Evolutionary conservation across 1,284 basidiomycete species (phyloP).

Genomic region (Neolentinus lepideus): DNA sequence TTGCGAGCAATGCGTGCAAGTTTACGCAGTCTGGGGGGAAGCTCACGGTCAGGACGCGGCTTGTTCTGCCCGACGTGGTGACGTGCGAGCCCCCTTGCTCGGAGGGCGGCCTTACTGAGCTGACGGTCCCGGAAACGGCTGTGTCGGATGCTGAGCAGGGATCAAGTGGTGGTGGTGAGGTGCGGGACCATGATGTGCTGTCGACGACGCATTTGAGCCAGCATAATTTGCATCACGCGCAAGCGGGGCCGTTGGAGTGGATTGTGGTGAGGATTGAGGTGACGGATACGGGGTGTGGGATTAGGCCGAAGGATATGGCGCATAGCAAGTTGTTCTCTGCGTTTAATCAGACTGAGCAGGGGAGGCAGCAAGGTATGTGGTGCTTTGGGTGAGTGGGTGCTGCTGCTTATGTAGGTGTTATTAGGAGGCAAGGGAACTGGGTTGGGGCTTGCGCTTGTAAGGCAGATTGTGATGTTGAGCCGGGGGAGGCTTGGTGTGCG

Average conservation of each 20-base stretch:
- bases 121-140: background rate
- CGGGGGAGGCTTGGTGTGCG: slow-evolving; percentile 74
- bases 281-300: slow-evolving; percentile 75
- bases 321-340: slow-evolving; percentile 71
- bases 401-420: background rate
- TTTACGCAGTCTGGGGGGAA: slow-evolving; percentile 75
- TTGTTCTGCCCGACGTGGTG: slow-evolving; percentile 40
- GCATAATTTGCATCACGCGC: slow-evolving; percentile 38
- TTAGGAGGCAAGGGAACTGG: slow-evolving; percentile 78
- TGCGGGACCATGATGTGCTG: slow-evolving; percentile 21
- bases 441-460: slow-evolving; percentile 82
- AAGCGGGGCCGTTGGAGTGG: slow-evolving; percentile 34
- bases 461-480: slow-evolving; percentile 82
- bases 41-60: slow-evolving; percentile 50
- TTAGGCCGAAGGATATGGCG: slow-evolving; percentile 64
- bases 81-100: background rate
- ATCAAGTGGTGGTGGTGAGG: background rate
- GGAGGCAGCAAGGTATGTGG: slow-evolving; percentile 62
- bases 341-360: slow-evolving; percentile 76
- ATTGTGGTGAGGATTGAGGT: slow-evolving; percentile 80
- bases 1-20: slow-evolving; percentile 73
- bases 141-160: background rate
- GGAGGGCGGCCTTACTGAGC: background rate
- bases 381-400: background rate
- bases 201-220: slow-evolving; percentile 39